phyloP scores from a whole-genome alignment of 1,284 basidiomycete genomes.

The Trametes pubescens region DNA sequence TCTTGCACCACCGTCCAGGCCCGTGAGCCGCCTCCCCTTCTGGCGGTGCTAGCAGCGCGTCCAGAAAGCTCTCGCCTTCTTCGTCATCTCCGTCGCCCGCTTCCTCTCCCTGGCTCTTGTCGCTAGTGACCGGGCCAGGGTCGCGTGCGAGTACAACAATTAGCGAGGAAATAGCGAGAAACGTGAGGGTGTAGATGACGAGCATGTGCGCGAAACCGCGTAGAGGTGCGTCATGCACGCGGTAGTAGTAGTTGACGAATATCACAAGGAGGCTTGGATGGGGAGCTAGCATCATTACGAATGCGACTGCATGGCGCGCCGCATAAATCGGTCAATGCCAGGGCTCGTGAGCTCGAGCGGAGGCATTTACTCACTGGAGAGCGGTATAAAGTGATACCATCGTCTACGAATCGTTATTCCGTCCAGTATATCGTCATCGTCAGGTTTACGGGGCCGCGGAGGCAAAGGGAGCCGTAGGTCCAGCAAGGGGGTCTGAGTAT shows the following conservation, averaged over 20 bases:
- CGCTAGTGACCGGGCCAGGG: slow-evolving; percentile 66
- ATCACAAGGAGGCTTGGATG: slow-evolving; percentile 76
- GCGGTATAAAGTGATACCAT: slow-evolving; percentile 68
- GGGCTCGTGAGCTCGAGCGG: neutral
- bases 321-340: neutral
- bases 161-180: slow-evolving; percentile 73
- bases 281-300: slow-evolving; percentile 69
- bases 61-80: slow-evolving; percentile 60
- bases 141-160: slow-evolving; percentile 76
- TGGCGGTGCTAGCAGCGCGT: slow-evolving; percentile 62
- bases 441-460: slow-evolving; percentile 25
- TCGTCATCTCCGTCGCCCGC: slow-evolving; percentile 41
- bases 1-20: slow-evolving; percentile 77
- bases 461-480: slow-evolving; percentile 28
- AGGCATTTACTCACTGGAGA: slow-evolving; percentile 52
- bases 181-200: slow-evolving; percentile 67
- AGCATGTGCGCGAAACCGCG: slow-evolving; percentile 62
- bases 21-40: slow-evolving; percentile 55
- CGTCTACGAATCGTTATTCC: slow-evolving; percentile 54
- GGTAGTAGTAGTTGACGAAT: slow-evolving; percentile 70
- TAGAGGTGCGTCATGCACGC: slow-evolving; percentile 55
- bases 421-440: slow-evolving; percentile 45
- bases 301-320: slow-evolving; percentile 51
- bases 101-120: slow-evolving; percentile 37
- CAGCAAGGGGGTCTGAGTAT: slow-evolving; percentile 24